Evolutionary conservation across 371 early-diverging fungal genomes (phyloP), one percentile per base, ranked within the genome.

Genomic region (Fennellomyces sp.): DNA sequence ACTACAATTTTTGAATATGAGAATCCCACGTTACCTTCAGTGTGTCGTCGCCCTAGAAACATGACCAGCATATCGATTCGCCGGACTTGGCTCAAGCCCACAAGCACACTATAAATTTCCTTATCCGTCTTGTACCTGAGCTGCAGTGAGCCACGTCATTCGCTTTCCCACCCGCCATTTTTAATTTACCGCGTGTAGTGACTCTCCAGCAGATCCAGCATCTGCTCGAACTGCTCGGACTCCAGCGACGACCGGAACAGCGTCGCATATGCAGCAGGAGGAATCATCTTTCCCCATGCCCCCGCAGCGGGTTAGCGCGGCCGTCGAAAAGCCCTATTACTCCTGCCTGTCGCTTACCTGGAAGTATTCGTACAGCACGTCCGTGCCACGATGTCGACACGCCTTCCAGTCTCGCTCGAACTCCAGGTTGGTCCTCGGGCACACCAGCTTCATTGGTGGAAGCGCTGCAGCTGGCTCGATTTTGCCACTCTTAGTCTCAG

Each of bases 391-490:
- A 55, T 75, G 74, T 33, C 64, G 70, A 30, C 81, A 80, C 30
- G 79, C 75, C 60, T 87, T 90, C 91, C 91, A 93, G 39, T 87
- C 90, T 11, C 90, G 78, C 65, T 91, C 91, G 68, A 92, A 92
- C 42, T 92, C 93, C 57, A 78, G 78, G 42, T 87, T 84, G 2
- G 85, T 85, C 23, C 63, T 73, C 30, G 89, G 88, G 26, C 63
- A 56, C 10, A 17, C 59, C 26, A 83, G 63, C 36, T 66, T 70
- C 23, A 66, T 6, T 5, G 60, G 50, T 8, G 51, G 11, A 23
- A 39, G 50, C 31, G n/a, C n/a, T n/a, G n/a, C n/a, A 2, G 33
- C 7, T 51, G 59, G 12, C 8, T 19, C 15, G n/a, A n/a, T n/a
- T 39, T 55, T 55, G 1, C 39, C 4, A 10, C 15, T 52, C 5